Evolutionary conservation across 2,329 filamentous ascomycete species (phyloP).

Genomic region (Ascochyta clinopodiicola): DNA sequence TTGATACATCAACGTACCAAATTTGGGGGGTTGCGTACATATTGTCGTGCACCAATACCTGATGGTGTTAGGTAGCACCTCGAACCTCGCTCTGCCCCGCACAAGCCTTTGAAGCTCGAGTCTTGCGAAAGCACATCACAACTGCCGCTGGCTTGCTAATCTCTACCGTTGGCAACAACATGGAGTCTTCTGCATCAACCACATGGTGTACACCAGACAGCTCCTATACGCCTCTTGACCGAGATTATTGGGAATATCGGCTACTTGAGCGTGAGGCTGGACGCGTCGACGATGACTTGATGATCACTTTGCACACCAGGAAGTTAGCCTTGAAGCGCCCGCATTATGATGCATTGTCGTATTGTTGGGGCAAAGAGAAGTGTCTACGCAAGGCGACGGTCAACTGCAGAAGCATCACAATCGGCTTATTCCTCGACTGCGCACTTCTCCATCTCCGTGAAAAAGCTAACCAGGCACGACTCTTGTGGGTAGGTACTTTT

Average conservation of each 20-base stretch:
- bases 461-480: not conserved
- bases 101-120: too few relatives aligned
- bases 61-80: too few relatives aligned
- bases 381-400: not conserved
- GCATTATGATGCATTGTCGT: constrained; percentile 17
- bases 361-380: constrained; percentile 11
- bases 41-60: too few relatives aligned
- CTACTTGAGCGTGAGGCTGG: constrained; percentile 8
- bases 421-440: constrained; percentile 13
- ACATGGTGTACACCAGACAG: not conserved
- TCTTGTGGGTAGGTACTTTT: constrained; percentile 14
- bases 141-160: too few relatives aligned
- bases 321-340: not conserved
- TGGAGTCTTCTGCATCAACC: too few relatives aligned
- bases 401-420: not conserved
- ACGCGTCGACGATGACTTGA: constrained; percentile 2
- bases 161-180: too few relatives aligned
- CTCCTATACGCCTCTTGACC: not conserved
- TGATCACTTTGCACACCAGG: not conserved
- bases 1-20: too few relatives aligned
- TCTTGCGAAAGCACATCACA: too few relatives aligned
- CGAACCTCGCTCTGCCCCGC: too few relatives aligned
- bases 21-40: too few relatives aligned
- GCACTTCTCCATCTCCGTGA: constrained; percentile 13
- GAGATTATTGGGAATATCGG: not conserved